Base-by-base conservation (phyloP, 345 rosid genomes). In the Noccaea bulbosa region DNA sequence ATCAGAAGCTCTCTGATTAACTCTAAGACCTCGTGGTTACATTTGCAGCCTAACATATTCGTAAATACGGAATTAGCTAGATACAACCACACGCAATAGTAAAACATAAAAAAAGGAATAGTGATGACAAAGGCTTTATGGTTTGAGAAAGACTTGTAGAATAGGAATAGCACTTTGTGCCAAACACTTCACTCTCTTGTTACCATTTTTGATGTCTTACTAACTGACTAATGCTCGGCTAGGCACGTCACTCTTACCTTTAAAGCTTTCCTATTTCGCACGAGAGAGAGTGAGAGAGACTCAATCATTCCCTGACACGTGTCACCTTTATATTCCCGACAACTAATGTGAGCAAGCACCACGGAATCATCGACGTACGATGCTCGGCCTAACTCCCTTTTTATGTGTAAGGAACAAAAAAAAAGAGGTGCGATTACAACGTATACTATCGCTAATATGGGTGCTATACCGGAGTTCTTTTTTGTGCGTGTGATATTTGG, bases 121-220 rank as follows among this genome's bases (percentile, higher is more conserved):
- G 71, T 41, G 52, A 41, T 14, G 62, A 52, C 50, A 39, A 52
- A 40, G 40, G 61, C 61, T 39, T 51, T 66, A 51, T 30, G 22
- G 47, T 34, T 34, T 56, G 65, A 69, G 66, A 57, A 38, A 58
- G 63, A 69, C 71, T 67, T 67, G 49, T 53, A 16, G 71, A 41
- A 53, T 14, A 37, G 3, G 74, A 69, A 69, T 46, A 69, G 66
- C 11, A 59, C 27, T 37, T 69, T 37, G 17, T 59, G 74, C 74
- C 74, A 58, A 69, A 69, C 74, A 57, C 57, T 35, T 58, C 71
- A 41, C 71, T 67, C 32, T 46, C 66, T 15, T 69, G 65, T 22
- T 69, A 22, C 72, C 72, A 67, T 54, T 67, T 67, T 7, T 54
- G 27, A 9, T 67, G 15, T 38, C 7, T 46, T n/a, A n/a, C n/a